These are phyloP conservation scores for Dentipellis sp. DNA, from an alignment of 768 basidiomycete species.

Conservation along the genomic window DNA sequence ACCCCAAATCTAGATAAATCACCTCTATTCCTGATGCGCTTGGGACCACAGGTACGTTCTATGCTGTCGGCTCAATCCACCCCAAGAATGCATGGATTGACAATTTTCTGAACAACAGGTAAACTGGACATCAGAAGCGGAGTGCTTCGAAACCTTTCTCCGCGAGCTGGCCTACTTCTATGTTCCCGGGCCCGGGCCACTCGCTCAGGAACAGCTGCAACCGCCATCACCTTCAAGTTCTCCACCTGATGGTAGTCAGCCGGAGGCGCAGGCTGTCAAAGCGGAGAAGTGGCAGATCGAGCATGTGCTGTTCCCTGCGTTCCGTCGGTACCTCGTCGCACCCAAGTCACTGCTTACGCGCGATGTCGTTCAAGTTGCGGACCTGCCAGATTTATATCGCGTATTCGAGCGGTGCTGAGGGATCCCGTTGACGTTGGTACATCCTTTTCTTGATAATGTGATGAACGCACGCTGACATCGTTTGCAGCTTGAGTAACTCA, in stretches of 20 bases:
- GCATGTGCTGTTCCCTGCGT: conserved; percentile 82
- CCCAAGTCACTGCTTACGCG: conserved; percentile 57
- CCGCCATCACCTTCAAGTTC: conserved; percentile 10
- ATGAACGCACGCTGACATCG: no score
- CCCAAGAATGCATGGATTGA: not conserved
- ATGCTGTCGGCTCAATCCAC: not conserved
- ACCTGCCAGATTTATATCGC: conserved; percentile 84
- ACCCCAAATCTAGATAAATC: conserved; percentile 87
- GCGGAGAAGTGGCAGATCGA: conserved; percentile 81
- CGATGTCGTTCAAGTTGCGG: conserved; percentile 84
- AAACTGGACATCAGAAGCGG: conserved; percentile 76
- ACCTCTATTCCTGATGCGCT: conserved; percentile 81
- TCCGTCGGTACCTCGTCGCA: conserved; percentile 66
- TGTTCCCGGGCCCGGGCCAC: conserved; percentile 47
- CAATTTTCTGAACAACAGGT: conserved; percentile 42
- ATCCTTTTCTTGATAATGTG: not conserved
- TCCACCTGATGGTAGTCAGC: not conserved
- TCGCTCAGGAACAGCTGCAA: conserved; percentile 3
- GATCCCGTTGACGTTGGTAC: not conserved
- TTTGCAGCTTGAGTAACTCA: no score
- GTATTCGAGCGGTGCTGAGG: conserved; percentile 86
- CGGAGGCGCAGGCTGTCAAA: not conserved
- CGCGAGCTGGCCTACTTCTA: conserved; percentile 92
- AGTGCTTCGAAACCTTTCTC: conserved; percentile 80
- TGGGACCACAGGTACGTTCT: conserved; percentile 73